Evolutionary conservation across 345 rosid genomes (phyloP).

Genomic region (Citrus trifoliata): DNA sequence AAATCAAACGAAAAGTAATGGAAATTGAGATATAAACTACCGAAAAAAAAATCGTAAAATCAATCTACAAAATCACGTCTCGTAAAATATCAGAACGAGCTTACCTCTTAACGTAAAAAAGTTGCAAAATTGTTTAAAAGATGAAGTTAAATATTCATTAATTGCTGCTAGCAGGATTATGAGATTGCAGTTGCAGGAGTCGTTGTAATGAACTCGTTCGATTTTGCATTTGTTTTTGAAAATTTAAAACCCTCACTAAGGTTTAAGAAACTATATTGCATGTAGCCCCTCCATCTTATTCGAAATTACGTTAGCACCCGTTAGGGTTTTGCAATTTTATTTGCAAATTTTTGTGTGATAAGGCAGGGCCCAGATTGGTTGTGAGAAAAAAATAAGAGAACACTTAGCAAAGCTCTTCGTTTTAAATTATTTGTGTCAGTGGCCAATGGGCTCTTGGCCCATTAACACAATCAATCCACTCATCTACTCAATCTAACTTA

Average conservation of each 20-base stretch:
- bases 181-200: background rate
- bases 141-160: background rate
- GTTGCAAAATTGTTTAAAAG: background rate
- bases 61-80: too few species aligned
- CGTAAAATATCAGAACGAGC: background rate
- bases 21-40: too few species aligned
- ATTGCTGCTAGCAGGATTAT: background rate
- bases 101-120: background rate
- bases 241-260: background rate
- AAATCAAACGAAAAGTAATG: too few species aligned
- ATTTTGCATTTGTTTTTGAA: background rate
- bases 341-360: background rate
- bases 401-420: accelerated
- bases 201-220: background rate
- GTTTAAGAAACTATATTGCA: background rate
- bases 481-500: too few species aligned
- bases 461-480: too few species aligned
- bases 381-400: too few species aligned
- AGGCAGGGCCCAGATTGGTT: too few species aligned
- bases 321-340: background rate
- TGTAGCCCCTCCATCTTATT: background rate
- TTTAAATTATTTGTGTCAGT: too few species aligned
- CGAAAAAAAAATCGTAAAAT: too few species aligned
- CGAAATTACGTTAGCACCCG: background rate
- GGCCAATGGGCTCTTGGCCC: too few species aligned